Evolutionary conservation across 257 asterid genomes (phyloP), one percentile per base, ranked within the genome.

Genomic region (Penstemon newberryi): DNA sequence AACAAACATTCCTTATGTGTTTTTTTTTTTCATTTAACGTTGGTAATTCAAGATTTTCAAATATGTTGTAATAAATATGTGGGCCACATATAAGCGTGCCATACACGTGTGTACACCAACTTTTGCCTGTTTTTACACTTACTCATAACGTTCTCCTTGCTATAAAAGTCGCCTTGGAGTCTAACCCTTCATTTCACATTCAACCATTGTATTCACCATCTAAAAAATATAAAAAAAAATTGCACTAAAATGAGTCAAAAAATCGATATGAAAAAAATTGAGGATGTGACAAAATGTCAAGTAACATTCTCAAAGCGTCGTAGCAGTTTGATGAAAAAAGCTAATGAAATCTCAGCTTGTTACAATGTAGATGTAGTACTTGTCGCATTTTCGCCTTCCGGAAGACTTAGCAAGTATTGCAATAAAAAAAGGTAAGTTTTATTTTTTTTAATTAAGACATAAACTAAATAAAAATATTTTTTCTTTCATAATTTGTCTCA

Each of bases 221-320:
- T 25, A 25, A 25, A 2, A 25, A 25, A 15, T 15, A 15, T 15
- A 25, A 25, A 25, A 25, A 25, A 25, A 25, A 25, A 2, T 25
- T 25, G 33, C 1, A 25, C 33, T 7, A 51, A 44, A 62, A 84
- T 86, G 95, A 90, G 89, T 38, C 71, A 84, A 38, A 89, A 82
- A 72, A 76, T 81, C 0, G 94, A 81, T 0, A 74, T 89, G 69
- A 86, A 86, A 43, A 89, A 83, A 57, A 89, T 89, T 0, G 79
- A 84, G 4, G 77, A 86, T 8, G 25, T 40, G 2, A 80, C 85
- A 0, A 84, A 76, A 70, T 75, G 85, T 65, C 94, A 89, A 80
- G 89, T 89, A 8, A 89, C 91, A 0, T 89, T 84, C 18, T 89
- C 88, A 0, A 89, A 89, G 45, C 75, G 91, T 0, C 85, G 94